These are phyloP conservation scores for Garcia nutans DNA, from an alignment of 345 rosid genomes.

Conservation along the genomic window DNA sequence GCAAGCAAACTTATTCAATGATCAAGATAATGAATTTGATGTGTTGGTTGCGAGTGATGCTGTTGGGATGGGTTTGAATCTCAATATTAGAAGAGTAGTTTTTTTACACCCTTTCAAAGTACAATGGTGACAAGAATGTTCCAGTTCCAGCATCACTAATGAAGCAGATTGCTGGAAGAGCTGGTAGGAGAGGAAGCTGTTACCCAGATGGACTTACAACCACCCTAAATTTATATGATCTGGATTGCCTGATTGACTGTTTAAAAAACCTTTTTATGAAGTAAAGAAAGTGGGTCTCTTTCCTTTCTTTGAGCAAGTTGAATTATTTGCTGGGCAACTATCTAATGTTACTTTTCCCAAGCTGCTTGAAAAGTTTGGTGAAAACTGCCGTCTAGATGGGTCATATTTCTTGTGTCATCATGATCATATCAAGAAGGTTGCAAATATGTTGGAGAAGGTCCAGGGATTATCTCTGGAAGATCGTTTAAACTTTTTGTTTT, in stretches of 20 bases:
- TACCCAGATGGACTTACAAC: conserved; percentile 93
- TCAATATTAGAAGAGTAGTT: conserved; percentile 85
- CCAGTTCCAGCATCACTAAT: conserved; percentile 86
- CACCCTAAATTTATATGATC: conserved; percentile 65
- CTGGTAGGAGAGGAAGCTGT: conserved; percentile 88
- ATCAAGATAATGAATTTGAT: conserved; percentile 82
- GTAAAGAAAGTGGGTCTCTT: conserved; percentile 81
- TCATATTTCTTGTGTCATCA: conserved; percentile 81
- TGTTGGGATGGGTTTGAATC: conserved; percentile 95
- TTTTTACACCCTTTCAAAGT: conserved; percentile 72
- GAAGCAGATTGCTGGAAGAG: conserved; percentile 96
- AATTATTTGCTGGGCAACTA: conserved; percentile 74
- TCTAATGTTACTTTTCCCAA: conserved; percentile 50
- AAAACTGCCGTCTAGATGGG: conserved; percentile 79
- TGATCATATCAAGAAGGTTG: conserved; percentile 85
- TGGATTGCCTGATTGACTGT: conserved; percentile 74
- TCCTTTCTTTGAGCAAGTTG: conserved; percentile 94
- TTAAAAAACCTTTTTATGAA: conserved; percentile 79
- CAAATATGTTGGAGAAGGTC: conserved; percentile 90
- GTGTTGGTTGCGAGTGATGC: conserved; percentile 98
- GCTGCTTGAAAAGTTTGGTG: conserved; percentile 73
- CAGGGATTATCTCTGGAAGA: conserved; percentile 72
- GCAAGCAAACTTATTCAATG: conserved; percentile 87
- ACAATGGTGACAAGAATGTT: conserved; percentile 78
- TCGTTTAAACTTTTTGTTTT: conserved; percentile 91